Percentiles rank a stretch among this genome's conserved stretches.
Conservation (phyloP, 306 rosid genomes). For the Medicago ruthenica region DNA sequence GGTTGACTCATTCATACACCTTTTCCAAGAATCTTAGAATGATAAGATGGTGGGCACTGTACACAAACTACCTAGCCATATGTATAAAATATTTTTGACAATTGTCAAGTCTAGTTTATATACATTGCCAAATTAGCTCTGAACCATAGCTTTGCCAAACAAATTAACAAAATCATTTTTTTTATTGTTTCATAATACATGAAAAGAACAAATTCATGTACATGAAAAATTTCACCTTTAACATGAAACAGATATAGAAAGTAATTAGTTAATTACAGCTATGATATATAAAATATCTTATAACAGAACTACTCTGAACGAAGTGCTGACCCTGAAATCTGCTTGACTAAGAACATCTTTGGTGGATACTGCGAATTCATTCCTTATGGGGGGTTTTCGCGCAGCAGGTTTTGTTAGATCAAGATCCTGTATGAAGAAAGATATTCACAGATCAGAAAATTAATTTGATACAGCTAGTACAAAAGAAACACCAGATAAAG, state of each 20-base stretch:
- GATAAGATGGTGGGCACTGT: not conserved
- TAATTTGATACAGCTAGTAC: constrained; percentile 7
- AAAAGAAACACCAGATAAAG: not conserved
- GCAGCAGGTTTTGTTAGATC: constrained; percentile 56
- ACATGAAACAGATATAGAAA: constrained; percentile 9
- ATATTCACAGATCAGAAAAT: constrained; percentile 35
- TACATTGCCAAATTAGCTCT: constrained; percentile 4
- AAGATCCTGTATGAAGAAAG: constrained; percentile 48
- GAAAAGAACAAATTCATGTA: constrained; percentile 5
- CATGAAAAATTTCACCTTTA: constrained; percentile 9
- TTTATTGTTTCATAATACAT: not conserved
- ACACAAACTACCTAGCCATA: constrained; percentile 15
- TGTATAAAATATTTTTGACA: constrained; percentile 15
- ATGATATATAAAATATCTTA: not conserved
- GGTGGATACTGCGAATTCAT: constrained; percentile 49
- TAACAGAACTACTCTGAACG: constrained; percentile 29
- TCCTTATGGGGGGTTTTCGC: not conserved
- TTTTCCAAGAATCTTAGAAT: constrained; percentile 15
- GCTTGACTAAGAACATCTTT: constrained; percentile 60
- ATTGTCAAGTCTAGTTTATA: constrained; percentile 7
- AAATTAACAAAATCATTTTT: constrained; percentile 10
- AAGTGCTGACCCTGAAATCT: constrained; percentile 59
- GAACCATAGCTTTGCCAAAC: constrained; percentile 8
- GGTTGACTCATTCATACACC: constrained; percentile 9
- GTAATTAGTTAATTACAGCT: constrained; percentile 4